Percentiles rank a stretch among this genome's conserved stretches.
phyloP scores from a whole-genome alignment of 2,329 filamentous ascomycete species.

The Phialophora macrospora region DNA sequence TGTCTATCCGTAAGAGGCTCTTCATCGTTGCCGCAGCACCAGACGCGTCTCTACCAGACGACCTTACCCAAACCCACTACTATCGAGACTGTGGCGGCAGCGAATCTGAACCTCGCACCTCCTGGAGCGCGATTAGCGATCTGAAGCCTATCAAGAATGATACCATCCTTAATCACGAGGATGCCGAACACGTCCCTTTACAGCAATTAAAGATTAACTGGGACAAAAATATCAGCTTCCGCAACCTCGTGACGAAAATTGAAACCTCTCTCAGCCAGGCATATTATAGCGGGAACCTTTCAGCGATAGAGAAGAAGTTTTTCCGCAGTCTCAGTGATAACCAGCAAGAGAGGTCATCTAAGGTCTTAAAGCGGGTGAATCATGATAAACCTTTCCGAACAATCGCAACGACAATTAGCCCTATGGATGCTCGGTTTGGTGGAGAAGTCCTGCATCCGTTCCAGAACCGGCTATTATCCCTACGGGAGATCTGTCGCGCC shows the following conservation, averaged over 20 bases:
- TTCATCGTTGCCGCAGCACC: constrained; percentile 76
- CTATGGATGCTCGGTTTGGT: constrained; percentile 61
- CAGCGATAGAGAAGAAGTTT: constrained; percentile 43
- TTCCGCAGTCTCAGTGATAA: constrained; percentile 37
- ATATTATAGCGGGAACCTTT: constrained; percentile 24
- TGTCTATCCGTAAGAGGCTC: constrained; percentile 69
- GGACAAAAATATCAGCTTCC: constrained; percentile 39
- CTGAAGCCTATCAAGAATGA: constrained; percentile 68
- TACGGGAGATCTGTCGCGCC: constrained; percentile 70
- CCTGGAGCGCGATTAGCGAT: constrained; percentile 60
- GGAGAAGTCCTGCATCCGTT: constrained; percentile 64
- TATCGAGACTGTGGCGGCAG: constrained; percentile 10
- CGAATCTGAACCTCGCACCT: constrained; percentile 45
- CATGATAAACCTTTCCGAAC: constrained; percentile 64
- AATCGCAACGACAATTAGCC: constrained; percentile 60
- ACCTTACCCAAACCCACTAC: neutral
- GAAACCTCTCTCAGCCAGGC: constrained; percentile 32
- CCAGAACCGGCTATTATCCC: constrained; percentile 63
- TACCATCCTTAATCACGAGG: constrained; percentile 64
- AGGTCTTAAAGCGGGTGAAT: constrained; percentile 37
- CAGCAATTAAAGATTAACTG: constrained; percentile 48
- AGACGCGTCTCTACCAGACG: constrained; percentile 48
- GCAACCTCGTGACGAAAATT: constrained; percentile 60
- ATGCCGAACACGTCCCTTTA: constrained; percentile 69
- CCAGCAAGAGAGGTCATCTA: constrained; percentile 37